phyloP scores from a whole-genome alignment of 768 basidiomycete species.

The Pulveroboletus ravenelii region DNA sequence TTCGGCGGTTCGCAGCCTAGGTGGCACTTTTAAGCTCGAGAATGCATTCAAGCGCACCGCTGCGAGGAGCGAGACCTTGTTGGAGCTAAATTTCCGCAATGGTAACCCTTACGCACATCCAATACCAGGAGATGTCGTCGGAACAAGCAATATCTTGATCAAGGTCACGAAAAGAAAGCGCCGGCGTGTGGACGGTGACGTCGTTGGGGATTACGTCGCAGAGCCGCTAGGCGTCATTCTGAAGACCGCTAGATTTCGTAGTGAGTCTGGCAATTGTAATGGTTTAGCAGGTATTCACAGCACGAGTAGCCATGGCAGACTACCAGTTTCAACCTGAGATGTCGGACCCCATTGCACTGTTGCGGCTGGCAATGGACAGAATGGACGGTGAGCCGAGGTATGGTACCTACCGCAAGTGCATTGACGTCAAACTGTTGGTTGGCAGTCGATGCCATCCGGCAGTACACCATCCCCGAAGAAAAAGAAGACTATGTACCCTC shows the following conservation, averaged over 20 bases:
- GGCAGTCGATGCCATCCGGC: conserved; percentile 65
- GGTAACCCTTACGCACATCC: conserved; percentile 80
- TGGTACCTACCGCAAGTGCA: background rate
- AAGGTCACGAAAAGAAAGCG: conserved; percentile 75
- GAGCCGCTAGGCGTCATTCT: conserved; percentile 70
- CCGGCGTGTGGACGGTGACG: conserved; percentile 31
- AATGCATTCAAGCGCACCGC: conserved; percentile 69
- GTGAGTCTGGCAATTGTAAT: conserved; percentile 43
- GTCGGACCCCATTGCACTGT: conserved; percentile 61
- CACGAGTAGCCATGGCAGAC: conserved; percentile 80
- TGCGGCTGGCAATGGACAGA: conserved; percentile 69
- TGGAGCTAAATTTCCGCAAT: conserved; percentile 76
- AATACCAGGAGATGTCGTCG: conserved; percentile 72
- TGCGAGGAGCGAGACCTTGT: conserved; percentile 54
- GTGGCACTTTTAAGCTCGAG: conserved; percentile 67
- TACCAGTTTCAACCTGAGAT: conserved; percentile 81
- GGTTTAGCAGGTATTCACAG: background rate
- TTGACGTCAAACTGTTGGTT: conserved; percentile 4
- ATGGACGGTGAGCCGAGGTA: conserved; percentile 68
- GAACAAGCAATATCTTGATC: conserved; percentile 76
- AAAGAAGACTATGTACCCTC: conserved; percentile 55
- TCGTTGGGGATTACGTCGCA: conserved; percentile 66
- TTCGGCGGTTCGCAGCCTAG: conserved; percentile 58
- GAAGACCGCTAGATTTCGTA: conserved; percentile 85
- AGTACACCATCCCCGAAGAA: conserved; percentile 67